Base-by-base conservation (phyloP, 176 grass and related monocot species). In the Canna indica region DNA sequence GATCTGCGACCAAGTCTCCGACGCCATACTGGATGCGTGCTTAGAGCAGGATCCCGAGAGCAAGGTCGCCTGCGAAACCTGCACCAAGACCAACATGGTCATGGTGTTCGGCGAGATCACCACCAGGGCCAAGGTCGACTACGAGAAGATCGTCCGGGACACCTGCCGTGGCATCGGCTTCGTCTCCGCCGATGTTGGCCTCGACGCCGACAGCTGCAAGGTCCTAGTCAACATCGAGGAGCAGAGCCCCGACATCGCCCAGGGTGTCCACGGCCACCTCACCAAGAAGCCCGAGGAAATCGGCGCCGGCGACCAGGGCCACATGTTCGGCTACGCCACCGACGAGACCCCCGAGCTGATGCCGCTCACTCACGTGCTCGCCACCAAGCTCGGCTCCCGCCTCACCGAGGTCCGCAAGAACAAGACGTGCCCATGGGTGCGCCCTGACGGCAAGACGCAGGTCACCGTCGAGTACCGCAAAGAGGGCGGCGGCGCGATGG, bases 81-180 rank as follows among this genome's bases (percentile, higher is more conserved):
- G 70, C 50, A 72, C 70, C 50, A 72, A 72, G 70, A 72, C 70
- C 48, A 72, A 72, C 47, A 58, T 72, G 70, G 70, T 72, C 31
- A 72, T 72, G 70, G 70, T 72, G 22, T 72, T 72, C 31, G 70
- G 70, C 22, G 70, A 72, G 70, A 72, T 72, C 70, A 72, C 70
- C 48, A 72, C 70, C 50, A 36, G 27, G 32, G 70, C 70, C 48
- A 56, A 72, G 70, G 70, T 72, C 11, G 50, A 72, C 70, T 72
- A 72, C 29, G 70, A 72, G 32, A 72, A 72, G 70, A 54, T 72
- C 33, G 70, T 58, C 4, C 70, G 70, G 20, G 70, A 72, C 50
- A 72, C 50, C 50, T 72, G 70, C 10, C 70, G 70, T 10, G 18
- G 33, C 33, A 38, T 72, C 33, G 70, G 70, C 2, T 72, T 72